Base-by-base conservation (phyloP, 2,329 filamentous ascomycete genomes). In the Penicillium sp. region DNA sequence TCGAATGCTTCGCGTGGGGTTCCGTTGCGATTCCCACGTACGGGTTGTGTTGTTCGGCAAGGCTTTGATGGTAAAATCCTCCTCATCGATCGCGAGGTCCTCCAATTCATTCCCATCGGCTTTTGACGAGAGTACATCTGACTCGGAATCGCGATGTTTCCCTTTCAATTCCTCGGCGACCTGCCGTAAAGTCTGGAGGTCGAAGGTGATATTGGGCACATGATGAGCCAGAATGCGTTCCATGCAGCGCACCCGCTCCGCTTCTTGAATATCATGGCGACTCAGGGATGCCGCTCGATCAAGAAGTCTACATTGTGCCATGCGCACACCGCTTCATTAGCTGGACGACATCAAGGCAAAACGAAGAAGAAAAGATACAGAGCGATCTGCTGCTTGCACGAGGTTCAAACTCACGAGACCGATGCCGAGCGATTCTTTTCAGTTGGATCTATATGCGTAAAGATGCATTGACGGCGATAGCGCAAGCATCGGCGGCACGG, bases 401-500 rank as follows among this genome's bases (percentile, higher is more conserved):
- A 26, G 27, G 29, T 13, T 26, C 26, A 6, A 33, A 62, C 65
- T 56, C 55, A 67, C 65, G 64, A 64, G 43, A 62, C 53, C 11
- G 63, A 62, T 12, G 65, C 58, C 18, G 64, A 66, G 35, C 66
- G 61, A 37, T 50, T 47, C 51, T 60, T 68, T 49, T 67, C 65
- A 38, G 52, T 57, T 38, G 63, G 63, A 39, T 69, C 66, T 32
- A 66, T 61, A 43, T 67, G 69, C 8, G 68, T 69, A 53, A 78
- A 78, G 49, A 74, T 68, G 60, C 77, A 79, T 55, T 73, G 71
- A 38, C 76, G 72, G 49, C 72, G 72, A 54, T 78, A 73, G 49
- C 74, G 75, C 48, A 73, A 67, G 57, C 77, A 80, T 46, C 77
- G 66, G 40, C 75, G 73, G 57, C 77, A 80, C 2, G 77, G 77